phyloP scores from a whole-genome alignment of 768 basidiomycete species.

The Flagelloscypha sp. region DNA sequence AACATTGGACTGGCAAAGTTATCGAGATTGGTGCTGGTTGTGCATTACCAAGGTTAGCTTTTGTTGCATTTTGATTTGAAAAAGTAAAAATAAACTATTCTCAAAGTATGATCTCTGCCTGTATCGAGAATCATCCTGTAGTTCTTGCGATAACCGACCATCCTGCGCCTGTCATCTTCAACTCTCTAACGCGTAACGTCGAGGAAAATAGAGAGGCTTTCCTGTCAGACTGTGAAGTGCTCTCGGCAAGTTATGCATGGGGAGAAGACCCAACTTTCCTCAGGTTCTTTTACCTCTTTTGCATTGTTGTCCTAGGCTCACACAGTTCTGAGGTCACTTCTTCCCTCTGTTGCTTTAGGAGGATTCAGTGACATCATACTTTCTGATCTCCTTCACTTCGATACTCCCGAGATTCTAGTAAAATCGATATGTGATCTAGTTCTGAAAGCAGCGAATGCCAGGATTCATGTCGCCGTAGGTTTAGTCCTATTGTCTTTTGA shows the following conservation, averaged over 20 bases:
- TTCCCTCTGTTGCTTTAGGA: too few relatives aligned
- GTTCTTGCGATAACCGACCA: constrained; percentile 65
- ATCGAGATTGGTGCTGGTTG: constrained; percentile 69
- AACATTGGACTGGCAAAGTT: constrained; percentile 28
- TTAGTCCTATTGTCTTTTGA: background rate
- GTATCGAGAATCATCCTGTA: too few relatives aligned
- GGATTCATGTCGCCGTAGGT: constrained; percentile 48
- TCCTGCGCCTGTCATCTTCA: constrained; percentile 53
- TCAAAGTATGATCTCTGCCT: constrained; percentile 37
- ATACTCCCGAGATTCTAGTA: constrained; percentile 50
- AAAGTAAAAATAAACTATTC: constrained; percentile 34
- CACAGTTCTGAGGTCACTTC: background rate
- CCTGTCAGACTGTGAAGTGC: constrained; percentile 30
- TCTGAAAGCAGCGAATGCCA: constrained; percentile 26
- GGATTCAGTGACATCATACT: constrained; percentile 56
- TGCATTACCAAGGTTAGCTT: constrained; percentile 62
- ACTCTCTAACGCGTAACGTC: constrained; percentile 48
- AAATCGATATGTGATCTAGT: constrained; percentile 44
- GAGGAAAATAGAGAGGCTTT: constrained; percentile 36
- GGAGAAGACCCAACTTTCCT: constrained; percentile 32
- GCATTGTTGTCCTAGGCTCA: constrained; percentile 1
- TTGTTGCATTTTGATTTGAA: constrained; percentile 72
- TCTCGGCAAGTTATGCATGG: constrained; percentile 55
- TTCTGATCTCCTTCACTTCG: constrained; percentile 67
- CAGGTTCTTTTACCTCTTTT: background rate